Percentiles rank a stretch among this genome's conserved stretches.
Evolutionary conservation across 495 filamentous ascomycete genomes (phyloP).

Genomic region (Penicillium pancosmium): DNA sequence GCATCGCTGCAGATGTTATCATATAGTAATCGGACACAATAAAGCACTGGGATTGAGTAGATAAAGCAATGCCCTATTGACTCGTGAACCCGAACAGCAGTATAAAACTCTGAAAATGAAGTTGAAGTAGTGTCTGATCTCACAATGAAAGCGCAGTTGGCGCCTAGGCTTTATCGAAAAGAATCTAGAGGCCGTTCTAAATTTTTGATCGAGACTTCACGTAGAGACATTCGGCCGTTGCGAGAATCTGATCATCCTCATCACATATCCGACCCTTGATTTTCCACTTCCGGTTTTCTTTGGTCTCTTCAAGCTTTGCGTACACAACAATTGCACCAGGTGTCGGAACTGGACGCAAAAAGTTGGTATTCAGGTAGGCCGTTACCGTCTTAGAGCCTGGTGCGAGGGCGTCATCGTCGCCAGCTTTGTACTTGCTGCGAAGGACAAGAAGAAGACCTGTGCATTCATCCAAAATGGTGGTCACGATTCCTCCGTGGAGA

Average conservation of each 20-base stretch:
- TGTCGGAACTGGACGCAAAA: constrained; percentile 54
- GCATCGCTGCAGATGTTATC: no score
- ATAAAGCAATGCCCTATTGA: no score
- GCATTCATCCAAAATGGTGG: constrained; percentile 59
- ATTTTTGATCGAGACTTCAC: constrained; percentile 35
- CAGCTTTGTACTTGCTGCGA: background rate
- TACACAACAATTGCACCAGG: constrained; percentile 55
- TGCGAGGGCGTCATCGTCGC: constrained; percentile 5
- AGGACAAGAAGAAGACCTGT: constrained; percentile 50
- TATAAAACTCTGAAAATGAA: no score
- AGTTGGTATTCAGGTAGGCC: constrained; percentile 60
- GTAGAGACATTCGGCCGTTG: constrained; percentile 50
- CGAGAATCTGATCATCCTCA: constrained; percentile 40
- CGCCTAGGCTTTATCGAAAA: background rate
- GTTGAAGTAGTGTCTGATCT: no score
- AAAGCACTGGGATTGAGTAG: no score
- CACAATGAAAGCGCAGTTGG: no score
- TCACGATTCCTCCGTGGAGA: constrained; percentile 53
- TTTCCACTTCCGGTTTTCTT: constrained; percentile 50
- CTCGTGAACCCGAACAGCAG: no score
- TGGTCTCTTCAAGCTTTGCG: constrained; percentile 34
- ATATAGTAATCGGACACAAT: no score
- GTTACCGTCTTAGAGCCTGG: constrained; percentile 40
- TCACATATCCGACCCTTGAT: constrained; percentile 46
- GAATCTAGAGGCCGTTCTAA: constrained; percentile 5